phyloP scores from a whole-genome alignment of 805 yeast genomes.

The Wickerhamomyces queroliae region DNA sequence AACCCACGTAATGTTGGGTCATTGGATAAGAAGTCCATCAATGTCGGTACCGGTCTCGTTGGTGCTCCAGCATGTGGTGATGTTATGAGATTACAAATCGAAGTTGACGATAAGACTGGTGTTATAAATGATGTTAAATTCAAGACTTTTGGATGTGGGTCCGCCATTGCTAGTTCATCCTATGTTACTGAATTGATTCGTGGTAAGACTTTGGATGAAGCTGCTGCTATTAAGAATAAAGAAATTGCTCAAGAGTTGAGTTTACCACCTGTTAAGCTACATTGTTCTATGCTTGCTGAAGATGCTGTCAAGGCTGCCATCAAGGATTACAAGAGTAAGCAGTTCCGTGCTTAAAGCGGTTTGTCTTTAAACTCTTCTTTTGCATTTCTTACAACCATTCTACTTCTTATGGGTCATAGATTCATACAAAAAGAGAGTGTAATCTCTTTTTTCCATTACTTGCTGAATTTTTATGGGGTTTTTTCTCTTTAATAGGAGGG shows the following conservation, averaged over 20 bases:
- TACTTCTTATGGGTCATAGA: too few relatives aligned
- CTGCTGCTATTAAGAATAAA: conserved; percentile 87
- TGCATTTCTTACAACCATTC: too few relatives aligned
- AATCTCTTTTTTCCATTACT: too few relatives aligned
- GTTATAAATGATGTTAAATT: conserved; percentile 91
- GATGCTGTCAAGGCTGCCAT: conserved; percentile 98
- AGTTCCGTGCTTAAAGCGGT: conserved; percentile 35
- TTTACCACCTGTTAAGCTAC: conserved; percentile 94
- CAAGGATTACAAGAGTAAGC: conserved; percentile 87
- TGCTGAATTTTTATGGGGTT: too few relatives aligned
- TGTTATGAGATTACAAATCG: conserved; percentile 95
- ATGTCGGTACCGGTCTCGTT: conserved; percentile 95
- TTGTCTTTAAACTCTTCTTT: too few relatives aligned
- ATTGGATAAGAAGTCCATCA: conserved; percentile 63
- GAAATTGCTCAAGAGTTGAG: conserved; percentile 91
- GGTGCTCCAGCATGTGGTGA: conserved; percentile 99
- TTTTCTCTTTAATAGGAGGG: too few relatives aligned
- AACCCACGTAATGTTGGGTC: conserved; percentile 98
- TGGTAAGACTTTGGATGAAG: conserved; percentile 93
- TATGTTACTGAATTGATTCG: conserved; percentile 93
- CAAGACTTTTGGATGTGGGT: conserved; percentile 99
- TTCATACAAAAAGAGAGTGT: too few relatives aligned
- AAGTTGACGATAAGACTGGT: conserved; percentile 88
- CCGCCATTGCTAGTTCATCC: conserved; percentile 94
- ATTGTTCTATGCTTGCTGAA: conserved; percentile 98